These are phyloP conservation scores for Podospora bellae-mahoneyi DNA, from an alignment of 495 filamentous ascomycete genomes.

Conservation along the genomic window DNA sequence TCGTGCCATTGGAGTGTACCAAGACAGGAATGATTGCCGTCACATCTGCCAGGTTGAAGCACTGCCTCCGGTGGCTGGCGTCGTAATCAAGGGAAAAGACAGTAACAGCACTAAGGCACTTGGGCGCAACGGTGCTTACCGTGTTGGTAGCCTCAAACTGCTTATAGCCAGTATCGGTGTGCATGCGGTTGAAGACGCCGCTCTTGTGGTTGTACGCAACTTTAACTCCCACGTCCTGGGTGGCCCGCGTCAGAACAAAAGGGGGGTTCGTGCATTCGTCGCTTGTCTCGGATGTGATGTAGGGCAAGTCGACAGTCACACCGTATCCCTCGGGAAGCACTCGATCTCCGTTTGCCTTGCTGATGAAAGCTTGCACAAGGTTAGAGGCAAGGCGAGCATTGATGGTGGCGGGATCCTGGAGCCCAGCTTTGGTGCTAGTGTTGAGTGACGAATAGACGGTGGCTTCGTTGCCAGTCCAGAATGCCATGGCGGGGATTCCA, in stretches of 20 bases:
- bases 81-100: slow-evolving; percentile 43
- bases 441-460: slow-evolving; percentile 30
- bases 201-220: slow-evolving; percentile 33
- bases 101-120: slow-evolving; percentile 29
- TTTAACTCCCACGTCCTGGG: slow-evolving; percentile 24
- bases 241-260: slow-evolving; percentile 35
- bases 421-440: slow-evolving; percentile 23
- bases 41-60: slow-evolving; percentile 18
- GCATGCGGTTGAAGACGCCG: slow-evolving; percentile 28
- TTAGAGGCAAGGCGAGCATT: slow-evolving; percentile 33
- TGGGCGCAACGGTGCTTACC: slow-evolving; percentile 13
- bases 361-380: slow-evolving; percentile 34
- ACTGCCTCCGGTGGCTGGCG: slow-evolving; percentile 17
- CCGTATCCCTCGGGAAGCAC: slow-evolving; percentile 42
- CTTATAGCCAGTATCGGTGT: not conserved
- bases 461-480: slow-evolving; percentile 31
- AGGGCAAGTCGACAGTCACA: slow-evolving; percentile 36
- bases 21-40: slow-evolving; percentile 16
- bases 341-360: slow-evolving; percentile 25
- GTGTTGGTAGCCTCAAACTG: slow-evolving; percentile 4
- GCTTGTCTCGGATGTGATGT: slow-evolving; percentile 32
- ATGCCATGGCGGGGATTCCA: slow-evolving; percentile 38
- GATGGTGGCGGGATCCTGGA: slow-evolving; percentile 33
- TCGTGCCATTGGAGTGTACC: slow-evolving; percentile 16
- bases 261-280: slow-evolving; percentile 35